Evolutionary conservation across 495 filamentous ascomycete species (phyloP).

Genomic region (Aspergillus baeticus): DNA sequence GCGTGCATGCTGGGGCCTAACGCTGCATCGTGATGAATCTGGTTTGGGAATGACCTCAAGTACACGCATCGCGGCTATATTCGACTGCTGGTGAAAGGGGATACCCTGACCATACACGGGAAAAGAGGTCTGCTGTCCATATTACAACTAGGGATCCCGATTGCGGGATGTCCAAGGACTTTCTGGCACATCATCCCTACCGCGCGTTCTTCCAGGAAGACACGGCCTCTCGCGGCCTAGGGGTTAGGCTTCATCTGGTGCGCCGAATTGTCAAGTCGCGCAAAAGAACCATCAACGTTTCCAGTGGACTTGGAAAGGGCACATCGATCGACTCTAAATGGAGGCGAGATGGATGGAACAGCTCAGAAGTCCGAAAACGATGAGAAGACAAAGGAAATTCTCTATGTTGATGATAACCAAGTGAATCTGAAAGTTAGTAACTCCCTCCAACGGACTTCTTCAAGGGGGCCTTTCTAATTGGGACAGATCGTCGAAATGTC

Average conservation of each 20-base stretch:
- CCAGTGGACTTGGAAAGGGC: constrained; percentile 4
- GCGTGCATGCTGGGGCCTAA: constrained; percentile 60
- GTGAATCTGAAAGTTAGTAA: constrained; percentile 57
- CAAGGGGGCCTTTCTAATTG: not conserved
- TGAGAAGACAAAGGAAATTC: constrained; percentile 28
- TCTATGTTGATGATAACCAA: constrained; percentile 65
- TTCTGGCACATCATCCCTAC: constrained; percentile 38
- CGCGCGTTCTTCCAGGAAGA: constrained; percentile 48
- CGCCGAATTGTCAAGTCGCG: constrained; percentile 9
- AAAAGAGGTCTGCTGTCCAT: constrained; percentile 10
- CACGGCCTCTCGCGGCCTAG: constrained; percentile 14
- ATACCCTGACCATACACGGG: constrained; percentile 12
- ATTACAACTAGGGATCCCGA: constrained; percentile 45
- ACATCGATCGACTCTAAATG: not conserved
- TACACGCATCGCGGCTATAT: constrained; percentile 63
- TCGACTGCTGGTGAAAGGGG: constrained; percentile 49
- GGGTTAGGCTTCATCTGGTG: constrained; percentile 12
- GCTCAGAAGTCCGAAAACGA: not conserved
- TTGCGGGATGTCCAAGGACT: constrained; percentile 46
- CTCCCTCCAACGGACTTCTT: not conserved
- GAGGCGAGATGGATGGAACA: not conserved
- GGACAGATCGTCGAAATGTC: constrained; percentile 24
- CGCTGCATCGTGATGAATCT: constrained; percentile 70
- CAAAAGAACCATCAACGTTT: constrained; percentile 1
- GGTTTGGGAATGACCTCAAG: constrained; percentile 71